A percentile compares a stretch with the other conserved stretches of the same genome.
Conservation (phyloP, 208 protist genomes). For the Phytomonas francai region DNA sequence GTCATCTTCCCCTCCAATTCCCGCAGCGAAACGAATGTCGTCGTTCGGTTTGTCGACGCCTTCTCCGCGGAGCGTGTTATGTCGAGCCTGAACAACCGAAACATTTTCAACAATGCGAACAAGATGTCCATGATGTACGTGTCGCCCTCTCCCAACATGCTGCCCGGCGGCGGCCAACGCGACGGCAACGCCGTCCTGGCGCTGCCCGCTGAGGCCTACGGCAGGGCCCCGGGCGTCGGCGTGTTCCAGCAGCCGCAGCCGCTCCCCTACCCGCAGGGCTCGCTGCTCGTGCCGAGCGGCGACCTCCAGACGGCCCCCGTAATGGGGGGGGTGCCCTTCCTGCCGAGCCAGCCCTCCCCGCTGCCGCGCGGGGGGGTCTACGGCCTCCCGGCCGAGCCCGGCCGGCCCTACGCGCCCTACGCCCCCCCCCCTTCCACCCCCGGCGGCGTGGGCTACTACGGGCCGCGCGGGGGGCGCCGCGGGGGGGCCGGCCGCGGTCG, state of each 20-base stretch:
- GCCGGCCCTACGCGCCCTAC: background rate
- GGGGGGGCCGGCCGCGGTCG: constrained; percentile 17
- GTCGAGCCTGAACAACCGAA: constrained; percentile 65
- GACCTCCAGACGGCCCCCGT: background rate
- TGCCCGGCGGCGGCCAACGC: background rate
- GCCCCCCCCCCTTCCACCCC: too few relatives aligned
- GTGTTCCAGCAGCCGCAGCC: background rate
- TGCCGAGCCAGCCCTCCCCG: too few relatives aligned
- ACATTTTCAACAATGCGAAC: constrained; percentile 87
- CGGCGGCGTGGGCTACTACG: constrained; percentile 16
- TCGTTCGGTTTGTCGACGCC: constrained; percentile 60
- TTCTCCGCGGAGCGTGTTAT: constrained; percentile 59
- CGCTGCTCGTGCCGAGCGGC: background rate
- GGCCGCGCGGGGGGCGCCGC: constrained; percentile 20
- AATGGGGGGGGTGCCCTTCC: too few relatives aligned
- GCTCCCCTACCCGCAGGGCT: background rate
- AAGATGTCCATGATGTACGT: constrained; percentile 77
- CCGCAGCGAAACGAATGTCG: constrained; percentile 56
- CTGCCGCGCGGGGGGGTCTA: constrained; percentile 14
- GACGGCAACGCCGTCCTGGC: constrained; percentile 6
- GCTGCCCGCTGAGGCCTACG: background rate
- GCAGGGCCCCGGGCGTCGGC: background rate
- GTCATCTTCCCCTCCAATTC: constrained; percentile 45
- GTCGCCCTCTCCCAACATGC: constrained; percentile 1
- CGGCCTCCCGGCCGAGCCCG: constrained; percentile 13